phyloP scores from a whole-genome alignment of 1,284 basidiomycete species.

The Somion occarium region DNA sequence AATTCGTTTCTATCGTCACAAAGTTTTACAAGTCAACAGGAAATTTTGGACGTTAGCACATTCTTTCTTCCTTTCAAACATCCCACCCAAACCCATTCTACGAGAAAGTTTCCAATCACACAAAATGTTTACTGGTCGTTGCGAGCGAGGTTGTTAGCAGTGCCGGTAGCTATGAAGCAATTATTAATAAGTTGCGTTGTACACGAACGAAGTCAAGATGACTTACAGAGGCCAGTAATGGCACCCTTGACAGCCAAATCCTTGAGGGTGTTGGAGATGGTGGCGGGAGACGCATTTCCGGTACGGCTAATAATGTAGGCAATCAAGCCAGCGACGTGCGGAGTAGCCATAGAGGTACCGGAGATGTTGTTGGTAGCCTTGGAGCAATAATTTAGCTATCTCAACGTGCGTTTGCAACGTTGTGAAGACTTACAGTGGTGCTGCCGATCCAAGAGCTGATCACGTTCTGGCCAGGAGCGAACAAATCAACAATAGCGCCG shows the following conservation, averaged over 20 bases:
- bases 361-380: constrained; percentile 26
- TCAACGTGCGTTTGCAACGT: neutral
- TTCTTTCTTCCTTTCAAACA: too few relatives aligned
- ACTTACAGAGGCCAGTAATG: constrained; percentile 25
- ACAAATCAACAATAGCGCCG: constrained; percentile 31
- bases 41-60: too few relatives aligned
- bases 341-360: constrained; percentile 31
- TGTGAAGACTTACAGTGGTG: constrained; percentile 16
- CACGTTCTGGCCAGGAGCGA: constrained; percentile 31
- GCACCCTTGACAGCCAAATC: constrained; percentile 20
- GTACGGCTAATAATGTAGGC: constrained; percentile 28
- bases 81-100: too few relatives aligned
- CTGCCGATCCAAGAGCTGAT: constrained; percentile 30
- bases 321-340: constrained; percentile 31
- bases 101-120: neutral
- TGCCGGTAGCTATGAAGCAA: constrained; percentile 16
- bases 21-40: too few relatives aligned
- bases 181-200: neutral
- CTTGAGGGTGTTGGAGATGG: constrained; percentile 22
- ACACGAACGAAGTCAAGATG: neutral
- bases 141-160: constrained; percentile 22
- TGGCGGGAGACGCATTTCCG: constrained; percentile 27
- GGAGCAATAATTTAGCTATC: neutral
- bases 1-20: too few relatives aligned
- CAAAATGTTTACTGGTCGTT: constrained; percentile 12